Base-by-base conservation (phyloP, 208 protist species). In the Leishmania martiniquensis region DNA sequence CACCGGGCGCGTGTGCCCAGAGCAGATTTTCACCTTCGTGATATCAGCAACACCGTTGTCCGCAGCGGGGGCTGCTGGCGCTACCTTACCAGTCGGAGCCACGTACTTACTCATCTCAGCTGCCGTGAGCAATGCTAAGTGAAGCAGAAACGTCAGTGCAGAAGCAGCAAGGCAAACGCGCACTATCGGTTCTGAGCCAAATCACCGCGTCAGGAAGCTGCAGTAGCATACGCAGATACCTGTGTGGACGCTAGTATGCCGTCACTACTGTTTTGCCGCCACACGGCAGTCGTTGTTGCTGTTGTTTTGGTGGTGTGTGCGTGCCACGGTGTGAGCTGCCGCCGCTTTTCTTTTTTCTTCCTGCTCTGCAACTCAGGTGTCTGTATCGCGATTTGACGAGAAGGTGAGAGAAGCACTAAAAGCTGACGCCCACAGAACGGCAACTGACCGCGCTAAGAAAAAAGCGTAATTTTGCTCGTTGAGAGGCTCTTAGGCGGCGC, bases 11-110 rank as follows among this genome's bases (percentile, higher is more conserved):
- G 93, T 97, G 84, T 98, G 95, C 1, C 95, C 95, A 65, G 92
- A 92, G 82, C 95, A 98, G 57, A 98, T 93, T 82, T 97, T 98
- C 66, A 98, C 95, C 78, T 97, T 97, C 17, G 87, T 90, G 47
- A 87, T 78, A 63, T 89, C 86, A 4, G 80, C 63, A 32, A 80
- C 81, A 70, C 73, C 76, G 63, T 69, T 84, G 72, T 85, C 77
- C 1, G 77, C 74, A 17, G 70, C 83, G 15, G 75, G 63, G 22
- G 72, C 59, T 45, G 83, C 84, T 39, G 82, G 72, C 17, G 80
- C 77, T 9, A 79, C 77, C 72, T 87, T 89, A 37, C 89, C 90
- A 45, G 90, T 92, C 17, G 89, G 81, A 7, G 86, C 89, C 51
- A 88, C 85, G 82, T 93, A 92, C 75, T 94, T 96, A 74, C 79